Base-by-base conservation (phyloP, 768 basidiomycete species). In the Candolleomyces aberdarensis region DNA sequence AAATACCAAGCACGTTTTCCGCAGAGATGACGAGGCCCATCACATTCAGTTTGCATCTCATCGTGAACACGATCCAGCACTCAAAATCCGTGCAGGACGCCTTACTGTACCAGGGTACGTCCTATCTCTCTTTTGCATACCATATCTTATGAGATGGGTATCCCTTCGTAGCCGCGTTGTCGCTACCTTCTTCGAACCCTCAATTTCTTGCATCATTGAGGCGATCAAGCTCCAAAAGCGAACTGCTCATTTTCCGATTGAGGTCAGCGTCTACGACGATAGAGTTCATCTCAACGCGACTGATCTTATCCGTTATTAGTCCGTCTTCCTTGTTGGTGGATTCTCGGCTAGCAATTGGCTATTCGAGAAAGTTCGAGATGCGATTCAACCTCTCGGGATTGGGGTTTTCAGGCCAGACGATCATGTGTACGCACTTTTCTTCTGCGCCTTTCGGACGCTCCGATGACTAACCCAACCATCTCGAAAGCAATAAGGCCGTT, bases 341-440 rank as follows among this genome's bases (percentile, higher is more conserved):
- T 86, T 85, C 67, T 80, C 82, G 10, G 82, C 83, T 1, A 85
- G 80, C 60, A 80, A 84, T 50, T 85, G 80, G 75, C 67, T 86
- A 17, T 81, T 75, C 64, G 68, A 72, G 3, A 72, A 74, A 55
- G 75, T 86, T 3, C 77, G 76, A 47, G 68, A 65, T 49, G 65
- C 71, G 7, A 70, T 86, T 9, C 72, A 72, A 5, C 64, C 71
- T 1, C 65, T 74, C 0, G 75, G 77, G 17, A 65, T 83, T 50
- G 74, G 68, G 22, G 68, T 85, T 15, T 76, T 77, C 54, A 75
- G 82, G 9, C 85, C 84, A 0, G 83, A 85, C 59, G 80, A 75
- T 41, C 80, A 83, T 60, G 75, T 84, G 85, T 85, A 65, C 40
- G 82, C 50, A 2, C 41, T 17, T 26, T 32, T n/a, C n/a, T n/a